phyloP scores from a whole-genome alignment of 2,329 filamentous ascomycete species.

The Pestalotiopsis sp. region DNA sequence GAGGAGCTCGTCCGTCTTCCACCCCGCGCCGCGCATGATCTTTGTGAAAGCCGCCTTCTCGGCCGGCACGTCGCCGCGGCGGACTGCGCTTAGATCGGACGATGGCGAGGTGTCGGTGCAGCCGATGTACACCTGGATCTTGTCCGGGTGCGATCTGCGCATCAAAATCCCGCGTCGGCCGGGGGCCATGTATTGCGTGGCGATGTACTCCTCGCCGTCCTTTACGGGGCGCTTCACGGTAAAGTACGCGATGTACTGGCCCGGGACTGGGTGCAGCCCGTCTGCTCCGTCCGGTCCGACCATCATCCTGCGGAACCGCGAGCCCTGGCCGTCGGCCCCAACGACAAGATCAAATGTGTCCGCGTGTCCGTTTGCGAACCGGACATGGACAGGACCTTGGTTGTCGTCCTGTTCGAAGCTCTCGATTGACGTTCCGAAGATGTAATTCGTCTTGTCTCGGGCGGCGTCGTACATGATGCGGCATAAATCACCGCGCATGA shows the following conservation, averaged over 20 bases:
- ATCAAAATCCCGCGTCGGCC: slow-evolving; percentile 39
- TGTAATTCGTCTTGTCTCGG: slow-evolving; percentile 30
- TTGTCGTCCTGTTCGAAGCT: slow-evolving; percentile 27
- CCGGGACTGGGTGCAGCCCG: slow-evolving; percentile 27
- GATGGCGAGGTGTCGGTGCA: slow-evolving; percentile 19
- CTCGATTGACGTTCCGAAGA: slow-evolving; percentile 34
- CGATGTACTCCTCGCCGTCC: slow-evolving; percentile 26
- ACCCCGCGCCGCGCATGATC: slow-evolving; percentile 34
- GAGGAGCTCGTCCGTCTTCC: slow-evolving; percentile 22
- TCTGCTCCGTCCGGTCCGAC: slow-evolving; percentile 30
- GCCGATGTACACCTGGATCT: slow-evolving; percentile 38
- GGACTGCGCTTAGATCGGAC: slow-evolving; percentile 5
- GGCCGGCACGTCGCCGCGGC: slow-evolving; percentile 14
- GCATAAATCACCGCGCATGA: slow-evolving; percentile 59
- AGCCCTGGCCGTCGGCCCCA: slow-evolving; percentile 57
- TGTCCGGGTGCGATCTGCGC: slow-evolving; percentile 35
- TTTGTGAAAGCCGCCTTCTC: slow-evolving; percentile 24
- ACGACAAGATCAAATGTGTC: slow-evolving; percentile 53
- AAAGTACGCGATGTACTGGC: slow-evolving; percentile 41
- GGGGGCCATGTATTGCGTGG: slow-evolving; percentile 33
- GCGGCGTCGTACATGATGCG: slow-evolving; percentile 48
- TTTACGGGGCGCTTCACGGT: slow-evolving; percentile 31
- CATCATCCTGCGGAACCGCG: slow-evolving; percentile 43
- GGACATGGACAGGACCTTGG: slow-evolving; percentile 30
- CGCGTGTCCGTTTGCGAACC: slow-evolving; percentile 45